Base-by-base conservation (phyloP, 2,329 filamentous ascomycete genomes). In the Keithomyces neogunnii region DNA sequence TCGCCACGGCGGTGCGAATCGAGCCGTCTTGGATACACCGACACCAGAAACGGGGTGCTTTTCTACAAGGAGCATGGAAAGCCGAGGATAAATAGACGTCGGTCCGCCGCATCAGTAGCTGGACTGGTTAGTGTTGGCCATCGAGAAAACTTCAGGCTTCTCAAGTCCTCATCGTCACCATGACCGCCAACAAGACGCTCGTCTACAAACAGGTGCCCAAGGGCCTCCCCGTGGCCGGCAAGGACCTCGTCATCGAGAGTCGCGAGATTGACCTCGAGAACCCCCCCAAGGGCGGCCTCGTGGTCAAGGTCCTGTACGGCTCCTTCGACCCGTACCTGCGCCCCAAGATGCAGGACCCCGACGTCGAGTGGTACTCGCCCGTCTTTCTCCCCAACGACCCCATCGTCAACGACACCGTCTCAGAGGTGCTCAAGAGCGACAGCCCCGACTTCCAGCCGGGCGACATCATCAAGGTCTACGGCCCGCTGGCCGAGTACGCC, bases 301-400 rank as follows among this genome's bases (percentile, higher is more conserved):
- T 95, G 47, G 70, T 85, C 57, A 80, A 89, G 71, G 80, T 86
- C 59, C 78, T 85, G 62, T 89, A 86, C 67, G 75, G 83, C 57
- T 91, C 87, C 40, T 86, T 86, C 70, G 89, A 95, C 68, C 89
- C 89, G 2, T 95, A 95, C 73, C 82, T 88, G 74, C 86, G 90
- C 52, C 86, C 86, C 54, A 80, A 81, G 59, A 91, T 95, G 86
- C 84, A 88, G 46, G 69, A 75, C 46, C 63, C 86, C 5, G 66
- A 73, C 36, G 61, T 71, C 63, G 81, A 86, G 70, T 89, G 86
- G 8, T 93, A 69, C 56, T 44, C 57, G 2, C 60, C 65, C 1
- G 55, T 67, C 11, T 89, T 83, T 62, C 64, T 74, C 13, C 66
- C 88, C 45, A 75, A 76, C 64, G 69, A 79, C 59, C 80, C 88